phyloP scores from a whole-genome alignment of 2,329 filamentous ascomycete genomes.

The Hyphodiscus sp. region DNA sequence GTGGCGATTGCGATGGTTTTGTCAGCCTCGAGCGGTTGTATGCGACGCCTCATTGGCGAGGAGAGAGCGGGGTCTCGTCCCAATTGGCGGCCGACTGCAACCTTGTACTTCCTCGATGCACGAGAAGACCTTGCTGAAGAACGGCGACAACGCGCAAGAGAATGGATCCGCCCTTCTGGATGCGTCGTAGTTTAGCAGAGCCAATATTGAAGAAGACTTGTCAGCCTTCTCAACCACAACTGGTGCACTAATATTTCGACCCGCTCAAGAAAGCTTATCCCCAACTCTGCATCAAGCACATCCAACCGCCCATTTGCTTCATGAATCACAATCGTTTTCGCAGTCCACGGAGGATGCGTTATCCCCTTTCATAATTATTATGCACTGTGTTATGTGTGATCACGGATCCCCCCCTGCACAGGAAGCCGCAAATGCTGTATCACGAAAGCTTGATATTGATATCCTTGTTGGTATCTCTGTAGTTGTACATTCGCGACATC shows the following conservation, averaged over 20 bases:
- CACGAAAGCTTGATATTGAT: background rate
- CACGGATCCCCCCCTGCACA: background rate
- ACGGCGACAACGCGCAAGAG: background rate
- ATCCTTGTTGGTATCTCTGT: background rate
- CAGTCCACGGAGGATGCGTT: background rate
- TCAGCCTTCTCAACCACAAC: background rate
- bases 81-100: background rate
- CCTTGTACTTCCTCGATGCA: background rate
- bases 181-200: no score
- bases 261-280: background rate
- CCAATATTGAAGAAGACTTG: background rate
- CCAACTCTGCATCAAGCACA: background rate
- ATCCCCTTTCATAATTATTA: background rate
- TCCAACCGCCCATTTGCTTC: background rate
- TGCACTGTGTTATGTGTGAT: background rate
- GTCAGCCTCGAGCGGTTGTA: constrained; percentile 7
- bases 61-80: background rate
- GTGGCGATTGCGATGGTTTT: constrained; percentile 2
- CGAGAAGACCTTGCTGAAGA: background rate
- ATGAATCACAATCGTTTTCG: background rate
- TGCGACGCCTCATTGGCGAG: constrained; percentile 1
- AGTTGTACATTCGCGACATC: background rate
- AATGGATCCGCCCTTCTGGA: background rate
- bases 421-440: background rate
- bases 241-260: background rate